A percentile compares a stretch with the other conserved stretches of the same genome.
These are phyloP conservation scores for Luffa aegyptiaca DNA, from an alignment of 306 rosid genomes.

Conservation along the genomic window DNA sequence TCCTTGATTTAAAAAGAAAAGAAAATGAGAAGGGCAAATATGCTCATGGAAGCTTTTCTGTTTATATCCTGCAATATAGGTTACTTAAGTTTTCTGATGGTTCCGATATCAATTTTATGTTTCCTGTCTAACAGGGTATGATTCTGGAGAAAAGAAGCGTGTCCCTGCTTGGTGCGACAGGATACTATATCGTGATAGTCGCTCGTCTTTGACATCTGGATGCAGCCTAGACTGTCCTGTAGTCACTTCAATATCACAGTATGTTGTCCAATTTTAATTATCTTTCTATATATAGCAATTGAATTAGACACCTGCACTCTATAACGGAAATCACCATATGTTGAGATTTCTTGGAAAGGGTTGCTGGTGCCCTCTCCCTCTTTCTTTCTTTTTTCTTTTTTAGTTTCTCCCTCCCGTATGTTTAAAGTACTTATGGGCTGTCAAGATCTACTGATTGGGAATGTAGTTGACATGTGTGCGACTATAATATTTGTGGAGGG, in stretches of 20 bases:
- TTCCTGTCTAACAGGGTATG: conserved; percentile 53
- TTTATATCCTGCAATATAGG: background rate
- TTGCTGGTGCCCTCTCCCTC: background rate
- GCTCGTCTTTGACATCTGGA: conserved; percentile 43
- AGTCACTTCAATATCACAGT: conserved; percentile 59
- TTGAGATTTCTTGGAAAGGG: background rate
- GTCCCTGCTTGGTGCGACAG: conserved; percentile 99
- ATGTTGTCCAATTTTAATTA: conserved; percentile 22
- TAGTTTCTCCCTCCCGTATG: background rate
- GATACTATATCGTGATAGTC: conserved; percentile 84
- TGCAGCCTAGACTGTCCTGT: conserved; percentile 81
- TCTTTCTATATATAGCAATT: conserved; percentile 8
- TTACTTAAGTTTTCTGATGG: background rate
- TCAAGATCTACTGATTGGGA: background rate
- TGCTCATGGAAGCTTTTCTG: background rate
- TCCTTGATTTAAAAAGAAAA: background rate
- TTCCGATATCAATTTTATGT: background rate
- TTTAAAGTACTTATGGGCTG: background rate
- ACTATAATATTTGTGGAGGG: background rate
- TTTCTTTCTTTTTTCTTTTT: background rate
- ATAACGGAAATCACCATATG: background rate
- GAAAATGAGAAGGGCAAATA: background rate
- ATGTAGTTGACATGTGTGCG: background rate
- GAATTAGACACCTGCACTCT: conserved; percentile 5
- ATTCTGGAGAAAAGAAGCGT: conserved; percentile 98